Conservation (phyloP, 2,329 filamentous ascomycete genomes). For the Xylaria sp. region DNA sequence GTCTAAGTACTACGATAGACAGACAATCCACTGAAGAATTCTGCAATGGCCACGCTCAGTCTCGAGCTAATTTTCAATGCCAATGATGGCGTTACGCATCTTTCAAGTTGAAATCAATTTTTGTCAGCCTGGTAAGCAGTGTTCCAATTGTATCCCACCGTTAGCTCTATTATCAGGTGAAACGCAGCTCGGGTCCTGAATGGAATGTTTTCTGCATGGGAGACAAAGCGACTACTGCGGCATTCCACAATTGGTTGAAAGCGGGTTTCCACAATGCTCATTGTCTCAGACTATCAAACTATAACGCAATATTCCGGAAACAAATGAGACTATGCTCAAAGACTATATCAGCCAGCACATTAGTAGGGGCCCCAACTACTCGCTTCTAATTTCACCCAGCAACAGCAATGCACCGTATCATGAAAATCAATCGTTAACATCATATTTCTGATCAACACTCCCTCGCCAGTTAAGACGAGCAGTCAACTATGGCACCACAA, state of each 20-base stretch:
- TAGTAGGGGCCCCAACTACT: background rate
- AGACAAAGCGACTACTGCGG: slow-evolving; percentile 13
- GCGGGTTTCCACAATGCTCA: slow-evolving; percentile 18
- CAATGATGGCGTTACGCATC: background rate
- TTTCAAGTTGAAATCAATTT: background rate
- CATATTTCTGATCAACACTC: background rate
- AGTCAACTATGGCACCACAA: slow-evolving; percentile 24
- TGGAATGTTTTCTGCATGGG: background rate
- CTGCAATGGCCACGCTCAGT: slow-evolving; percentile 1
- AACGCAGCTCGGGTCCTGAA: background rate
- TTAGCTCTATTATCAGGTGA: background rate
- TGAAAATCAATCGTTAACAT: background rate
- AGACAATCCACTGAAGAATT: slow-evolving; percentile 28
- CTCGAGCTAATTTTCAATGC: background rate
- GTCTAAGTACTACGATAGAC: slow-evolving; percentile 27
- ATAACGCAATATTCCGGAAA: slow-evolving; percentile 16
- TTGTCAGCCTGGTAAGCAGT: background rate
- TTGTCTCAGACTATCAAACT: slow-evolving; percentile 23
- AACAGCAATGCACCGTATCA: background rate
- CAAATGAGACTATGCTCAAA: slow-evolving; percentile 14
- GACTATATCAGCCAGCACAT: slow-evolving; percentile 24
- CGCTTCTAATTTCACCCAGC: background rate
- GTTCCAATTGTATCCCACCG: background rate
- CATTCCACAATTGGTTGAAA: slow-evolving; percentile 27
- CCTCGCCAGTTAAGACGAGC: background rate